Evolutionary conservation across 140 eudicot species (phyloP).

Genomic region (Bidens hawaiensis): DNA sequence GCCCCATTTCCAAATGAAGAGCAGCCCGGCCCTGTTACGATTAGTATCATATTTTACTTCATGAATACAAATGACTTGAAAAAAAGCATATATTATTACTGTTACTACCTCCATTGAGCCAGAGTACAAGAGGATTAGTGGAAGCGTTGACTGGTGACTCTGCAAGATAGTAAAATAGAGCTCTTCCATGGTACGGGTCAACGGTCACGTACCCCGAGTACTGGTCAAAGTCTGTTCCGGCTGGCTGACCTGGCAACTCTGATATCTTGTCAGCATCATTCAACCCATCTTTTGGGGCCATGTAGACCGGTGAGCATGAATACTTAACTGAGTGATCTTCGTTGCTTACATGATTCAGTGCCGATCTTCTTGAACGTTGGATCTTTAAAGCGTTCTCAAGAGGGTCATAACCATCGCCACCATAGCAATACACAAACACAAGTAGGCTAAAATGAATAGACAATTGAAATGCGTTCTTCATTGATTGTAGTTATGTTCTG

Average conservation of each 20-base stretch:
- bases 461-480: slow-evolving; percentile 24
- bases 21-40: slow-evolving; percentile 60
- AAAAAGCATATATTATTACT: not conserved
- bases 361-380: slow-evolving; percentile 24
- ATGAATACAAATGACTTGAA: not conserved
- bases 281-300: slow-evolving; percentile 43
- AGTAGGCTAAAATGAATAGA: slow-evolving; percentile 26
- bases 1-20: slow-evolving; percentile 72
- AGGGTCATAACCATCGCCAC: slow-evolving; percentile 40
- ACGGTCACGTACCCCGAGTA: slow-evolving; percentile 68
- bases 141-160: slow-evolving; percentile 42
- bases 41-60: not conserved
- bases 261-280: slow-evolving; percentile 44
- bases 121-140: slow-evolving; percentile 55
- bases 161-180: slow-evolving; percentile 54
- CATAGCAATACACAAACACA: slow-evolving; percentile 36
- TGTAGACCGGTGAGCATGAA: slow-evolving; percentile 30
- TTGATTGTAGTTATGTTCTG: not conserved
- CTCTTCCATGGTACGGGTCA: slow-evolving; percentile 45
- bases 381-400: slow-evolving; percentile 31
- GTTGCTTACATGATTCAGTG: not conserved
- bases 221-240: slow-evolving; percentile 39
- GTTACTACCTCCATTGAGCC: slow-evolving; percentile 71
- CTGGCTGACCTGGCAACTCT: slow-evolving; percentile 55
- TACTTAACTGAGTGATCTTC: not conserved